Conservation (phyloP, 2,329 filamentous ascomycete species). For the Pseudogymnoascus verrucosus region DNA sequence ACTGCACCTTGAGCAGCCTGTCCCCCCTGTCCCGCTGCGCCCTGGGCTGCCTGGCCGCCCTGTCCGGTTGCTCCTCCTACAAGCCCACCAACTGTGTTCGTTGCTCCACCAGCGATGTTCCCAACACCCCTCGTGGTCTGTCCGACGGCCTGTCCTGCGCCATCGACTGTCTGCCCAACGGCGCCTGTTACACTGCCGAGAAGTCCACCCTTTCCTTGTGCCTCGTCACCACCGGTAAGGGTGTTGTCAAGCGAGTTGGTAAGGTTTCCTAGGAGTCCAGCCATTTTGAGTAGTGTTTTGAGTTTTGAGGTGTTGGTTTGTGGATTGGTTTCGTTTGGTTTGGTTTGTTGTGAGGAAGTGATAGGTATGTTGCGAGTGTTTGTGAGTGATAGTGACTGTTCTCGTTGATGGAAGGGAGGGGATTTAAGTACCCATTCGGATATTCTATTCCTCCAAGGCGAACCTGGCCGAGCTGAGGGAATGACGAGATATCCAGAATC, state of each 20-base stretch:
- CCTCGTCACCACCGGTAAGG: constrained; percentile 32
- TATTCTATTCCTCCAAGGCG: neutral
- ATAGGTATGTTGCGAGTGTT: neutral
- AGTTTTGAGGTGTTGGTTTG: constrained; percentile 8
- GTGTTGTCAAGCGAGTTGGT: constrained; percentile 31
- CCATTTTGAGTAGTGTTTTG: constrained; percentile 17
- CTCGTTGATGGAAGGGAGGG: neutral
- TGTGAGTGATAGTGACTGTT: neutral
- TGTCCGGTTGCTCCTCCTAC: constrained; percentile 18
- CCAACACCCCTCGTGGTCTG: constrained; percentile 20
- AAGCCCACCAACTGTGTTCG: constrained; percentile 16
- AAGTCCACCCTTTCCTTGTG: constrained; percentile 32
- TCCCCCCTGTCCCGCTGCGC: neutral
- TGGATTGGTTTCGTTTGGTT: neutral
- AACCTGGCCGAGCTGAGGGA: neutral
- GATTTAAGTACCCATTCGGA: neutral
- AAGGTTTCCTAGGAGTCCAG: constrained; percentile 30
- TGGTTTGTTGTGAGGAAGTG: neutral
- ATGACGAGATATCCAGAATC: neutral
- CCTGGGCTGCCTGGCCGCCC: neutral
- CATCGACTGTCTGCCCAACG: constrained; percentile 30
- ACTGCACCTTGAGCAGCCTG: neutral
- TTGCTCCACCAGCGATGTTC: constrained; percentile 17
- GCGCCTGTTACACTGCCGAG: constrained; percentile 27
- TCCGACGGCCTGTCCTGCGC: constrained; percentile 28